A percentile compares a stretch with the other conserved stretches of the same genome.
Evolutionary conservation across 495 filamentous ascomycete genomes (phyloP).

Genomic region (Daldinia decipiens): DNA sequence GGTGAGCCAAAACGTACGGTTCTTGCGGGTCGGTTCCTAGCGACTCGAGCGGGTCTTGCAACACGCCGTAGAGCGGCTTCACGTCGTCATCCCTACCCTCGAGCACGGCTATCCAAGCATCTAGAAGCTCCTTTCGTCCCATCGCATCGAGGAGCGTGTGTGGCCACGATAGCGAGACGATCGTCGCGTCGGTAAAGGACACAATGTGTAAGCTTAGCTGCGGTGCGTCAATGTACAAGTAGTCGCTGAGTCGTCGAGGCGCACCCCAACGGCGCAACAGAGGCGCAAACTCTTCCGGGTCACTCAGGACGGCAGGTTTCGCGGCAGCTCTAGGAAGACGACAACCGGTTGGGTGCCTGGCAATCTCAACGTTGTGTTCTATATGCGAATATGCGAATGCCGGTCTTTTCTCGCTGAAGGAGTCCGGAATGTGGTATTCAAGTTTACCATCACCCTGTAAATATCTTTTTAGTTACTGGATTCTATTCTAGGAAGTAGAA

Average conservation of each 20-base stretch:
- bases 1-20: conserved; percentile 37
- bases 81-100: conserved; percentile 53
- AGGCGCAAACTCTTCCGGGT: conserved; percentile 44
- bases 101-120: conserved; percentile 53
- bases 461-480: neutral
- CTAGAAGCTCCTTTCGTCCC: conserved; percentile 51
- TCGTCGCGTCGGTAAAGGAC: conserved; percentile 59
- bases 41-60: conserved; percentile 48
- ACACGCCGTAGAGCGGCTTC: conserved; percentile 47
- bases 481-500: neutral
- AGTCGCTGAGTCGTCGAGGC: conserved; percentile 53
- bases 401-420: conserved; percentile 53
- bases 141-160: conserved; percentile 62
- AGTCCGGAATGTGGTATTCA: conserved; percentile 57
- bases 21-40: conserved; percentile 26
- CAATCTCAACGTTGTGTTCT: conserved; percentile 43
- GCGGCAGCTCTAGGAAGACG: conserved; percentile 45
- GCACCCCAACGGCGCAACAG: conserved; percentile 31
- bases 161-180: conserved; percentile 58
- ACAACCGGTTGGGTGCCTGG: conserved; percentile 49
- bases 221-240: conserved; percentile 54
- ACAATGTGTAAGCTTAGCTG: conserved; percentile 60
- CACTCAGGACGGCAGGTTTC: conserved; percentile 48
- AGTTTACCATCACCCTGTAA: conserved; percentile 49
- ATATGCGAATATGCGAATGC: conserved; percentile 53